Base-by-base conservation (phyloP, 176 grass and related monocot genomes). In the Triticum monococcum region DNA sequence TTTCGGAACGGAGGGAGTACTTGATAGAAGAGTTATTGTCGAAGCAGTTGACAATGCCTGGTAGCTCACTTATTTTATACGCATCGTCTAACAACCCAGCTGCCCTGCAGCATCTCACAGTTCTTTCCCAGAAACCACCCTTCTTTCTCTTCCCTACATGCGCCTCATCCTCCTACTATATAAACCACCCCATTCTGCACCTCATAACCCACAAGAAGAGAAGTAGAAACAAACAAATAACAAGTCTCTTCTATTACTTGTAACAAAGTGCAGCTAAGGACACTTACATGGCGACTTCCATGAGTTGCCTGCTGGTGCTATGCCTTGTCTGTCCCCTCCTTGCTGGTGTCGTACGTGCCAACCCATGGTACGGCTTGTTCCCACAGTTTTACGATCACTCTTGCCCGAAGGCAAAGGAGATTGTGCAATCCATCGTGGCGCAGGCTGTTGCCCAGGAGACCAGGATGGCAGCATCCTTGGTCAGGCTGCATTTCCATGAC, bases 391-490 rank as follows among this genome's bases (percentile, higher is more conserved):
- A 96, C 8, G 94, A 96, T 56, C 81, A 88, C 63, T 96, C 94
- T 0, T 96, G 94, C 79, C 94, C 91, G 4, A 77, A 87, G 73
- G 94, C 87, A 0, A 93, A 92, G 88, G 89, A 94, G 79, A 96
- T 96, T 10, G 94, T 96, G 26, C 79, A 82, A 69, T 86, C 91
- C 81, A 86, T 94, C 14, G 91, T 96, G n/a, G 89, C 87, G n/a
- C 64, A 90, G 62, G 94, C 94, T 18, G 94, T 96, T 30, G 89
- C 94, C 32, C 89, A 79, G 75, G 94, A 96, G 78, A 84, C 91
- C 26, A 92, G 94, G 88, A 96, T 96, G 89, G 94, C 94, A 5
- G 94, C 94, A 59, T 96, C 91, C 68, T 84, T 96, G 84, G 87
- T 96, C 83, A 93, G 94, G 83, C 40, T 89, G 84, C 83, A 89